phyloP scores from a whole-genome alignment of 139 green algal species.

The Chlamydomonas schloesseri region DNA sequence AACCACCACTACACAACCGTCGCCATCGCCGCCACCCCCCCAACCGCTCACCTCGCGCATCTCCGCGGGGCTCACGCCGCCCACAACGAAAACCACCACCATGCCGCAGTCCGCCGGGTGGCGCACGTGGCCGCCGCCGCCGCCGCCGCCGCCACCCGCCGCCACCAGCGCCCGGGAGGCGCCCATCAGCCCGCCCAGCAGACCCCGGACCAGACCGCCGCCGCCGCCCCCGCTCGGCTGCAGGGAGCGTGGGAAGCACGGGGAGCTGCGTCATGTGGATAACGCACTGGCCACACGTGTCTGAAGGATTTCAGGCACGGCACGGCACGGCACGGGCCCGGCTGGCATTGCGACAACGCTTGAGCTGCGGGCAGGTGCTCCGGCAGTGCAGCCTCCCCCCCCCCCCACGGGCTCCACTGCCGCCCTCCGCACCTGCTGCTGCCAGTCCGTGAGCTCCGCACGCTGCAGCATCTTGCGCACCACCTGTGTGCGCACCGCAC shows the following conservation, averaged over 20 bases:
- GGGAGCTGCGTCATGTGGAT: too few relatives aligned
- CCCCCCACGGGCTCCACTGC: neutral
- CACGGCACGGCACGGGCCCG: too few relatives aligned
- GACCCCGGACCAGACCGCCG: constrained; percentile 61
- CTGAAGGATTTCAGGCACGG: too few relatives aligned
- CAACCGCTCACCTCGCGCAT: constrained; percentile 48
- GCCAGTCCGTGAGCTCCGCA: constrained; percentile 32
- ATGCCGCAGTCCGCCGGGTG: constrained; percentile 52
- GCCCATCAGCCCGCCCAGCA: constrained; percentile 72
- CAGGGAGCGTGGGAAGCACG: neutral
- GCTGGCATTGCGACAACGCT: too few relatives aligned
- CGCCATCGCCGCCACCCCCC: too few relatives aligned
- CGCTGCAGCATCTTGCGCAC: constrained; percentile 52
- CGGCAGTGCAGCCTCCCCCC: neutral
- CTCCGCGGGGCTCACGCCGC: constrained; percentile 66
- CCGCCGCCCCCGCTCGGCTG: constrained; percentile 48
- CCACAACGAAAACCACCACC: constrained; percentile 80
- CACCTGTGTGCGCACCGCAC: neutral
- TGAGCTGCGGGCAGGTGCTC: too few relatives aligned
- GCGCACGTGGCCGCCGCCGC: neutral
- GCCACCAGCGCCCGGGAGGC: constrained; percentile 45
- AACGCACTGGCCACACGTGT: too few relatives aligned
- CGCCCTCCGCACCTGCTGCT: constrained; percentile 43
- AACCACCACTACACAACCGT: too few relatives aligned
- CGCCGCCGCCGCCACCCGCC: neutral